Evolutionary conservation across 2,329 filamentous ascomycete species (phyloP), one percentile per base, ranked within the genome.

Genomic region (Coniochaeta prunicola): DNA sequence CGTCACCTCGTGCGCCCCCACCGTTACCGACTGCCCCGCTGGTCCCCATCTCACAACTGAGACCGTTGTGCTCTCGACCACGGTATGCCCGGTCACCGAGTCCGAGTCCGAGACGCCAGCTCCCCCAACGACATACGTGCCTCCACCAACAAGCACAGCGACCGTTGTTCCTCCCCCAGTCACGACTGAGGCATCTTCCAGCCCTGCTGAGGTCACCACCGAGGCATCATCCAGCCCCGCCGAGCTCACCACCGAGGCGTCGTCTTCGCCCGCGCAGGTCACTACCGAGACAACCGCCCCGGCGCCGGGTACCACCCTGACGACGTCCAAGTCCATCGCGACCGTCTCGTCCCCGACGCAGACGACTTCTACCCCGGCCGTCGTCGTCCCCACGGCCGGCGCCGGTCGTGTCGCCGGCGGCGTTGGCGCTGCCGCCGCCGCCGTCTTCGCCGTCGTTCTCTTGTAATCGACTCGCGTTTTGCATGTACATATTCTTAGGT

Each of bases 311-410:
- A 60, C 58, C 21, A 62, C 60, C 19, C 50, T 50, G 9, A 64
- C 64, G 53, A 61, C 65, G 62, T 66, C 63, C 58, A 56, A 55
- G 56, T 66, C 63, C 59, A 36, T 63, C 1, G n/a, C 58, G 9
- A 48, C 53, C 28, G 63, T 65, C 31, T 61, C 63, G 45, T 19
- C 55, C 63, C 63, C 64, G 12, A 36, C 53, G 24, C 38, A 50
- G 38, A 57, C 55, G 30, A 60, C 48, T 34, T 57, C 59, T 55
- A 45, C 38, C 53, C 33, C 42, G 34, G n/a, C 31, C 10, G 59
- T 59, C 17, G 62, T 59, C 40, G 61, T n/a, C n/a, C n/a, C 57
- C 53, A 63, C 62, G 17, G 64, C 61, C 30, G 64, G 58, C 60
- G 64, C 64, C 12, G 63, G 59, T 36, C 63, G 64, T 45, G 57